phyloP scores from a whole-genome alignment of 1,139 yeast species.

The Candida sanyaensis region DNA sequence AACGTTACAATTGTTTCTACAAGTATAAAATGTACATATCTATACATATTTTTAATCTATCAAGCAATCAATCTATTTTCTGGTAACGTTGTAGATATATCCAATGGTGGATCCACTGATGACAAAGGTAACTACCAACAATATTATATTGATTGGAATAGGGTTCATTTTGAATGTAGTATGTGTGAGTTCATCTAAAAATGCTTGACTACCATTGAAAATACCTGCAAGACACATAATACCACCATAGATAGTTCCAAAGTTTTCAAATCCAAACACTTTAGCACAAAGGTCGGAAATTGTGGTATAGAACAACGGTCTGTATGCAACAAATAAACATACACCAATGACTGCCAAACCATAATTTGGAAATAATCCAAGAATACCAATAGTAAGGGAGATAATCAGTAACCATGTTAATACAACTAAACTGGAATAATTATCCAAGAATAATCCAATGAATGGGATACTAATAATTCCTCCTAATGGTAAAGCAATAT shows the following conservation, averaged over 20 bases:
- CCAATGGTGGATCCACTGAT: slow-evolving; percentile 32
- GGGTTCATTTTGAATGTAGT: slow-evolving; percentile 44
- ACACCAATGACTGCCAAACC: slow-evolving; percentile 35
- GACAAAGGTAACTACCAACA: slow-evolving; percentile 28
- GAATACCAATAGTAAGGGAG: slow-evolving; percentile 37
- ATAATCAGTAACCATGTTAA: slow-evolving; percentile 29
- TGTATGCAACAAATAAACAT: slow-evolving; percentile 39
- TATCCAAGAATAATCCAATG: slow-evolving; percentile 42
- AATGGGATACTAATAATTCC: slow-evolving; percentile 46
- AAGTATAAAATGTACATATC: background rate
- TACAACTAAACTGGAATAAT: slow-evolving; percentile 36
- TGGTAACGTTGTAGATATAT: slow-evolving; percentile 25
- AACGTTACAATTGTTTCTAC: no score
- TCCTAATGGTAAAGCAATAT: slow-evolving; percentile 48
- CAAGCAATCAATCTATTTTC: slow-evolving; percentile 12
- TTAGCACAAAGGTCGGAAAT: slow-evolving; percentile 49
- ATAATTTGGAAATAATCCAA: slow-evolving; percentile 36
- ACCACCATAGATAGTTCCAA: slow-evolving; percentile 50
- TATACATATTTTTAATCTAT: background rate
- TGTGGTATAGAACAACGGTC: slow-evolving; percentile 49
- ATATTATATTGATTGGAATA: slow-evolving; percentile 35
- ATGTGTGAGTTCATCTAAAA: slow-evolving; percentile 43
- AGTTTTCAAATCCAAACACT: slow-evolving; percentile 50
- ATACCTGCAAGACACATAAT: slow-evolving; percentile 42
- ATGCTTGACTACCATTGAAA: slow-evolving; percentile 38